These are phyloP conservation scores for Westerdykella sp. DNA, from an alignment of 2,329 filamentous ascomycete species.

Conservation along the genomic window DNA sequence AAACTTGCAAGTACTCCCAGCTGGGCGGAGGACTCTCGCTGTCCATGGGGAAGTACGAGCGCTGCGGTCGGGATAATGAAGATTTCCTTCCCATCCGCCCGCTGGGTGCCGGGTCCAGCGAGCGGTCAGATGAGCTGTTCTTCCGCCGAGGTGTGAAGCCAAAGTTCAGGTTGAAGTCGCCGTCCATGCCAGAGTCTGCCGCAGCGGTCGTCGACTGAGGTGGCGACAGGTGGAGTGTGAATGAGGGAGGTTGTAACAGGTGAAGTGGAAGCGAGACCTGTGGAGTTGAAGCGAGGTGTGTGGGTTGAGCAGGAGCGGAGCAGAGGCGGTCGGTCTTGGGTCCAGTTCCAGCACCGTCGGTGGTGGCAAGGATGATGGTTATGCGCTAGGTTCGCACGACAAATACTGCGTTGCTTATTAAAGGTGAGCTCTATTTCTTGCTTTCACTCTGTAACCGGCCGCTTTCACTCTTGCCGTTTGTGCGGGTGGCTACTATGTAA, in stretches of 20 bases:
- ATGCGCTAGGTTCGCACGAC: background rate
- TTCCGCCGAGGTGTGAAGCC: constrained; percentile 31
- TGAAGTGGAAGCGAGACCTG: background rate
- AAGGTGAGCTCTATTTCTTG: too few species aligned
- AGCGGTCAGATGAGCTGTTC: constrained; percentile 18
- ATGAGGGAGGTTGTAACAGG: constrained; percentile 2
- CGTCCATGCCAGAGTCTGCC: constrained; percentile 27
- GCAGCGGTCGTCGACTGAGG: background rate
- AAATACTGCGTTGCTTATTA: too few species aligned
- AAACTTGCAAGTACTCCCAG: constrained; percentile 15
- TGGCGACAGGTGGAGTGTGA: constrained; percentile 2
- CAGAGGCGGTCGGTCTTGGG: constrained; percentile 2
- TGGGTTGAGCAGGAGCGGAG: background rate
- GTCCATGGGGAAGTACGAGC: constrained; percentile 32
- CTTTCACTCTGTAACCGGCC: too few species aligned
- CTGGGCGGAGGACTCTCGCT: constrained; percentile 20
- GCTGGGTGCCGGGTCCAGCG: constrained; percentile 1
- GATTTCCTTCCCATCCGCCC: constrained; percentile 9
- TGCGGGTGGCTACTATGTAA: too few species aligned
- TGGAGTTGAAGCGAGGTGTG: background rate
- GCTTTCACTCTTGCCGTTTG: too few species aligned
- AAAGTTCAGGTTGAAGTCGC: constrained; percentile 16
- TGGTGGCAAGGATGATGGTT: constrained; percentile 16
- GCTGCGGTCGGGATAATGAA: constrained; percentile 14
- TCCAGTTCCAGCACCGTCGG: background rate